Base-by-base conservation (phyloP, 2,329 filamentous ascomycete genomes). In the Venturia aucupariae region DNA sequence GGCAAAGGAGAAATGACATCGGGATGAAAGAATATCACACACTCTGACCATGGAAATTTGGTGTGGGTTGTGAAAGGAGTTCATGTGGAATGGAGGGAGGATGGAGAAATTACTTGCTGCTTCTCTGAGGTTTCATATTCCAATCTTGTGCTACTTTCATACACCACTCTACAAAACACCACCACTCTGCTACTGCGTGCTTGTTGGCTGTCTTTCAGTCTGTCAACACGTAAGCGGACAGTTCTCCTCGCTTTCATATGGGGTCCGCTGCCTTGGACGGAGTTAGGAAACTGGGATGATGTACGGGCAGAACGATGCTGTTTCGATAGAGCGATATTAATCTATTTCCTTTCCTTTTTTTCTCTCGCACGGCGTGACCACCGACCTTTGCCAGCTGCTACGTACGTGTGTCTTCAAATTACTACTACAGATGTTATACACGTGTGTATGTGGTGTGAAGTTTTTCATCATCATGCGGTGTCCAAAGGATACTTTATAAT, bases 271-370 rank as follows among this genome's bases (percentile, higher is more conserved):
- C 13, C 13, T 57, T 35, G 8, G 51, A 57, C 35, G 15, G 51
- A 4, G 17, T 35, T 13, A 57, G 51, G 51, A 19, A 55, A 55
- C 51, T 35, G 51, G 51, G 51, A 55, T 55, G 51, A 2, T n/a
- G 51, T 35, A 55, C 19, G 51, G 30, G 35, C 51, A 55, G 17
- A 48, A 27, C 13, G 15, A 11, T 27, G 7, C 17, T 35, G 51
- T 57, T 22, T 54, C 48, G 48, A 54, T 32, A 54, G 48, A 54
- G 48, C 48, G 48, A 54, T 32, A 35, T 57, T 35, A 57, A 57
- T 57, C 10, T 10, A 30, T 27, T n/a, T n/a, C n/a, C n/a, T n/a
- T n/a, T n/a, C n/a, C n/a, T n/a, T n/a, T n/a, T n/a, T n/a, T n/a
- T 57, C 22, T 51, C 46, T 13, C 22, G 22, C 22, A 15, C 51